Conservation (phyloP, 192 early-diverging fungal genomes). For the Backusella macrospora region DNA sequence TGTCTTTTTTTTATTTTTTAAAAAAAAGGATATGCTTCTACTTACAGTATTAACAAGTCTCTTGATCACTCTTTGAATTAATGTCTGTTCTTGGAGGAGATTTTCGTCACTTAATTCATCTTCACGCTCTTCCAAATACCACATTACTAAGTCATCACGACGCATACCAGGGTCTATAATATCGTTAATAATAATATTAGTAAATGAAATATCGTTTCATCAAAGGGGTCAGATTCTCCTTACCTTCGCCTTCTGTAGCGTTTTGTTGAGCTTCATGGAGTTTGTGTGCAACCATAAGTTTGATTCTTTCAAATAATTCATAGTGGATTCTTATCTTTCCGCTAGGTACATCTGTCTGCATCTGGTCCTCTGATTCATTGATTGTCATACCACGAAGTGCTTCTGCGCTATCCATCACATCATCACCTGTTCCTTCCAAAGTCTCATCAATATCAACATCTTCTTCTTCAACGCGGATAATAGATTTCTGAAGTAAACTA, state of each 20-base stretch:
- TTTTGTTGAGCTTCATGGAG: conserved; percentile 43
- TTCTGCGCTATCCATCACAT: conserved; percentile 37
- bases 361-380: conserved; percentile 23
- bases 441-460: conserved; percentile 68
- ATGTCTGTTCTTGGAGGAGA: conserved; percentile 56
- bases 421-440: conserved; percentile 35
- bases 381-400: conserved; percentile 28
- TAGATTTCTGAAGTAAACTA: conserved; percentile 83
- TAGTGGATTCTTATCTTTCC: conserved; percentile 61
- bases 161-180: conserved; percentile 47
- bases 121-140: conserved; percentile 74
- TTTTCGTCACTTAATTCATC: conserved; percentile 65
- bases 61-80: conserved; percentile 68
- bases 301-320: conserved; percentile 57
- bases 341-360: conserved; percentile 36
- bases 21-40: not conserved
- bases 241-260: conserved; percentile 19
- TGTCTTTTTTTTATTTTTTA: not conserved
- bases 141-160: conserved; percentile 63
- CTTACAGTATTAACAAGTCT: conserved; percentile 66
- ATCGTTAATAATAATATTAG: not conserved
- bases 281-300: conserved; percentile 53
- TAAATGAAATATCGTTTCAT: not conserved
- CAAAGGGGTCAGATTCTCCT: not conserved
- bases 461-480: conserved; percentile 83